Evolutionary conservation across 805 yeast species (phyloP), one percentile per base, ranked within the genome.

Genomic region (Pichia ethanolica): DNA sequence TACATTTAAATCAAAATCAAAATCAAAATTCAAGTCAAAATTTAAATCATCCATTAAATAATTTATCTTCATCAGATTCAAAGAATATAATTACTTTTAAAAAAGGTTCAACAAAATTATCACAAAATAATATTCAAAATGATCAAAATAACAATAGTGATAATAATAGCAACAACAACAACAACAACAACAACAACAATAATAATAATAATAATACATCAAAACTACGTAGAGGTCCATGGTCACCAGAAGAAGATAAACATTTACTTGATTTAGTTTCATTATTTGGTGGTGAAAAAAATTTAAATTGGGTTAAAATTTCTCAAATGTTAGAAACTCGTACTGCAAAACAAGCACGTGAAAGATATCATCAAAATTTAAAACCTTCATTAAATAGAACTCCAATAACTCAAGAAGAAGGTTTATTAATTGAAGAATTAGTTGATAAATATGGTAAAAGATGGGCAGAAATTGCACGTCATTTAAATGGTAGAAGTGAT

Each of bases 381-480:
- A 89, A 89, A 66, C 96, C 97, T 2, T 72, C 83, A 20, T 74
- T 89, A 53, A 87, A 88, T 65, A 77, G 90, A 58, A 68, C 84
- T 42, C 96, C 97, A 5, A 89, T 89, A 46, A 77, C 93, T 3
- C 77, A 80, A 10, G 95, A 88, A 56, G 97, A 89, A 65, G 96
- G 96, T 36, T 76, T 73, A 39, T 71, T 81, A 52, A 89, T 89
- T 54, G 96, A 89, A 68, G 81, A 80, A 54, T 73, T 89, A 48
- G 96, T 89, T 39, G 77, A 72, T 10, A 77, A 80, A 55, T 79
- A 86, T 62, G 97, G 97, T 42, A 88, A 89, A 65, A 77, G 86
- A 58, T 89, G 97, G 97, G 96, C 97, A 0, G 96, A 87, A 61
- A 89, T 89, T 42, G 88, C 96, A 14, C 76, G 96, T 46, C 95